Base-by-base conservation (phyloP, 306 rosid genomes). In the Cucumis hystrix region DNA sequence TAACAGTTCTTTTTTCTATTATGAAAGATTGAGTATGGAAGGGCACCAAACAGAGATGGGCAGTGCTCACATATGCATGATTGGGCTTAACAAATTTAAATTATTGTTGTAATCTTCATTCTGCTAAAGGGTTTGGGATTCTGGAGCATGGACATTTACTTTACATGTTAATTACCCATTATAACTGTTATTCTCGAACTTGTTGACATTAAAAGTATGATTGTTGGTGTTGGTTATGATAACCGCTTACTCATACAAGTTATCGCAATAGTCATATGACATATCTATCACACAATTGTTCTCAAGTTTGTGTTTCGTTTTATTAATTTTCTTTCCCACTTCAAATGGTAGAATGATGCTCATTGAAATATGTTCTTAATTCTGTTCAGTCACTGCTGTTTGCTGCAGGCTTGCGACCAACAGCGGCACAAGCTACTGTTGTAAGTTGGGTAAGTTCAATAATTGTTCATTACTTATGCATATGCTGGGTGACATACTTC, bases 321-420 rank as follows among this genome's bases (percentile, higher is more conserved):
- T 18, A 55, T 18, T 61, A 13, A 13, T 28, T 13, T 43, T 40
- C 62, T 58, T 80, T 12, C 11, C 37, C 40, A 13, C 66, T 59
- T 74, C 40, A 55, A 75, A 75, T 17, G 80, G 14, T 80, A 39
- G 59, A 80, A 75, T 82, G 68, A 28, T 23, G 76, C 57, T 79
- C 60, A 60, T 84, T 80, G 79, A 80, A 83, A 78, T 83, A 66
- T 79, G 80, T 82, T 85, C 92, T 88, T 78, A 88, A 82, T 83
- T 77, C 91, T 89, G 81, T 92, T 88, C 96, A 92, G 99, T 95
- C 97, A 69, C 93, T 95, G 79, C 83, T 95, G 60, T 92, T 92
- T 90, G 97, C 99, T 89, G 99, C 99, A 84, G 99, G 99, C 81
- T 88, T 95, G 87, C 88, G 96, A 72, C 99, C 99, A 25, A 92